phyloP scores from a whole-genome alignment of 2,329 filamentous ascomycete genomes.

The Xylariaceae sp. region DNA sequence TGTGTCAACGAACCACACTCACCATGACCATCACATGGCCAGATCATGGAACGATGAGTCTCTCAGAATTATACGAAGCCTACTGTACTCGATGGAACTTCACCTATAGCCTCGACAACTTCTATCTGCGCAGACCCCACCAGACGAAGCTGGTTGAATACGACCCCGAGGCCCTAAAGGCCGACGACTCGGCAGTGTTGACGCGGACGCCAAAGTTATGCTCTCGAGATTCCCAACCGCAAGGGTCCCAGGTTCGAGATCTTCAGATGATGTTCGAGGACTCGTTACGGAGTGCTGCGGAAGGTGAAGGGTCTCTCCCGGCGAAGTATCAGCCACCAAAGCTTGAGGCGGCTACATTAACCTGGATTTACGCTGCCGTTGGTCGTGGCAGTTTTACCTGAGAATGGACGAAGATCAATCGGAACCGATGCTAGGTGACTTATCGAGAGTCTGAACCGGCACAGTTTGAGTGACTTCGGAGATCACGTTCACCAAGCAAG shows the following conservation, averaged over 20 bases:
- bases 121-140: constrained; percentile 39
- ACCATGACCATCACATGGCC: constrained; percentile 28
- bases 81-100: constrained; percentile 46
- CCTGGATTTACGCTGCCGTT: constrained; percentile 31
- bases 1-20: constrained; percentile 46
- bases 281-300: constrained; percentile 25
- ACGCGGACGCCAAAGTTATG: constrained; percentile 25
- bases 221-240: constrained; percentile 27
- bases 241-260: constrained; percentile 28
- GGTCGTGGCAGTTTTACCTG: constrained; percentile 9
- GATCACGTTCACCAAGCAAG: background rate
- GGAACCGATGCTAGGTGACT: background rate
- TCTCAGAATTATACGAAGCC: constrained; percentile 40
- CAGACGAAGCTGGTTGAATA: constrained; percentile 30
- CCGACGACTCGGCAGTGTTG: constrained; percentile 14
- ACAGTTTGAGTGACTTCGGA: background rate
- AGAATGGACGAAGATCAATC: background rate
- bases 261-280: constrained; percentile 30
- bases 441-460: background rate
- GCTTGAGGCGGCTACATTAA: constrained; percentile 31
- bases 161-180: constrained; percentile 25
- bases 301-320: constrained; percentile 12
- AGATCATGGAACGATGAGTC: constrained; percentile 23
- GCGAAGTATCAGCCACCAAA: constrained; percentile 22
- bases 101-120: constrained; percentile 41